These are phyloP conservation scores for Talaromyces islandicus DNA, from an alignment of 2,329 filamentous ascomycete genomes.

Conservation along the genomic window DNA sequence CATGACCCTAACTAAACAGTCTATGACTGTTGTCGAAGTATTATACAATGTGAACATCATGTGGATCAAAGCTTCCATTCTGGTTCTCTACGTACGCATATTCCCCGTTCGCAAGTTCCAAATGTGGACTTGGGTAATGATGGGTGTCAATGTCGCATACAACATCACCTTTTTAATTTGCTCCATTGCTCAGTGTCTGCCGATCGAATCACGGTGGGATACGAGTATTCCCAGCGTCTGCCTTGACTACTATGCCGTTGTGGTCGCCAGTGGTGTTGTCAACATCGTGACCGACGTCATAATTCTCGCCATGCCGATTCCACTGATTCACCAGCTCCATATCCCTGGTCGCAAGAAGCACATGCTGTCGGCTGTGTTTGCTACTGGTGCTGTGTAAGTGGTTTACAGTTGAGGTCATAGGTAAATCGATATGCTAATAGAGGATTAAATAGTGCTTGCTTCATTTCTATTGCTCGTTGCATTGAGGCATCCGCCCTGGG, in stretches of 20 bases:
- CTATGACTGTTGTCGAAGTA: neutral
- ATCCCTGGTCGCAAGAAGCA: neutral
- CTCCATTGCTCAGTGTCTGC: slow-evolving; percentile 33
- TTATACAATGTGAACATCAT: neutral
- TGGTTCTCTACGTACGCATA: slow-evolving; percentile 15
- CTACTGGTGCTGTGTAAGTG: neutral
- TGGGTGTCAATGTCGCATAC: slow-evolving; percentile 26
- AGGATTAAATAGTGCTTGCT: neutral
- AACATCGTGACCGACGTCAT: slow-evolving; percentile 1
- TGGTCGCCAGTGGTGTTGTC: neutral
- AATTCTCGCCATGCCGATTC: slow-evolving; percentile 1
- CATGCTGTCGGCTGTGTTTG: neutral
- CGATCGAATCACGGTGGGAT: slow-evolving; percentile 32
- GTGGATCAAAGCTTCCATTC: slow-evolving; percentile 19
- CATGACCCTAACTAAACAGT: neutral
- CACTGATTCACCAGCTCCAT: neutral
- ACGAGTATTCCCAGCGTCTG: neutral
- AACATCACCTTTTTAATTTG: slow-evolving; percentile 27
- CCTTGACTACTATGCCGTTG: neutral
- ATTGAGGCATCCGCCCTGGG: neutral
- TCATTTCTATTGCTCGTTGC: neutral
- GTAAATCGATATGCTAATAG: neutral
- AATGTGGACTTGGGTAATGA: slow-evolving; percentile 20
- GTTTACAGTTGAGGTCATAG: neutral
- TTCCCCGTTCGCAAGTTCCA: slow-evolving; percentile 12